Evolutionary conservation across 768 basidiomycete species (phyloP).

Genomic region (Amanita pseudoporphyria): DNA sequence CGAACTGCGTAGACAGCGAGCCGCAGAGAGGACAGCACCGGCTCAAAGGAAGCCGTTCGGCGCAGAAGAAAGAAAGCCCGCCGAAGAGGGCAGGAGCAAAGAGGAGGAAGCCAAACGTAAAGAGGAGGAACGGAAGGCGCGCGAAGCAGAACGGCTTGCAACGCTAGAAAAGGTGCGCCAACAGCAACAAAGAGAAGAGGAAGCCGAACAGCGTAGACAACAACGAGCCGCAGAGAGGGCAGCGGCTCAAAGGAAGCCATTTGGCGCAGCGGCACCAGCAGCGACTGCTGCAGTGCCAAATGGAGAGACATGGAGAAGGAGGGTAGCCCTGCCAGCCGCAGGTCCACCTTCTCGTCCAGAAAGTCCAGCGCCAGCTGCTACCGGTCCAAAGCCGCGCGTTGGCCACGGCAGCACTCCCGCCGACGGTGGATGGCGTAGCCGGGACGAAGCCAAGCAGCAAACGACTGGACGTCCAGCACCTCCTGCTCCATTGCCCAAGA

Average conservation of each 20-base stretch:
- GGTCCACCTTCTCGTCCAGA: conserved; percentile 38
- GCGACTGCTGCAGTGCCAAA: not conserved
- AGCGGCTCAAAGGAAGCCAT: not conserved
- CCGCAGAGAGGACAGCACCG: conserved; percentile 43
- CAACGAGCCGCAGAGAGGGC: conserved; percentile 31
- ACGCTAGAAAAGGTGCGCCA: conserved; percentile 45
- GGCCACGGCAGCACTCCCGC: conserved; percentile 28
- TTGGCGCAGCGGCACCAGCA: not conserved
- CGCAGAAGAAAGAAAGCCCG: conserved; percentile 38
- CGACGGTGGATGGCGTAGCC: conserved; percentile 52
- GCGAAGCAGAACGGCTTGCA: conserved; percentile 40
- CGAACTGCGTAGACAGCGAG: conserved; percentile 29
- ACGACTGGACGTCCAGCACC: conserved; percentile 14
- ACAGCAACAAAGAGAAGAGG: conserved; percentile 60
- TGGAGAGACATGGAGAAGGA: conserved; percentile 14
- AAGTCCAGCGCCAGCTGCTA: conserved; percentile 40
- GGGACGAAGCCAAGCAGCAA: conserved; percentile 35
- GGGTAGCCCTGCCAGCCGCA: conserved; percentile 18
- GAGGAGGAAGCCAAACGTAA: conserved; percentile 43
- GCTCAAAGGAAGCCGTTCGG: conserved; percentile 40
- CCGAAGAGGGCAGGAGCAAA: conserved; percentile 45
- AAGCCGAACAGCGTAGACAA: conserved; percentile 41
- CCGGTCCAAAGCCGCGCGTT: conserved; percentile 34
- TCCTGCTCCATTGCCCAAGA: conserved; percentile 26
- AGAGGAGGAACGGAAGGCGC: conserved; percentile 40